Evolutionary conservation across 2,329 filamentous ascomycete genomes (phyloP), one percentile per base, ranked within the genome.

Genomic region (Sordariomycetes sp.): DNA sequence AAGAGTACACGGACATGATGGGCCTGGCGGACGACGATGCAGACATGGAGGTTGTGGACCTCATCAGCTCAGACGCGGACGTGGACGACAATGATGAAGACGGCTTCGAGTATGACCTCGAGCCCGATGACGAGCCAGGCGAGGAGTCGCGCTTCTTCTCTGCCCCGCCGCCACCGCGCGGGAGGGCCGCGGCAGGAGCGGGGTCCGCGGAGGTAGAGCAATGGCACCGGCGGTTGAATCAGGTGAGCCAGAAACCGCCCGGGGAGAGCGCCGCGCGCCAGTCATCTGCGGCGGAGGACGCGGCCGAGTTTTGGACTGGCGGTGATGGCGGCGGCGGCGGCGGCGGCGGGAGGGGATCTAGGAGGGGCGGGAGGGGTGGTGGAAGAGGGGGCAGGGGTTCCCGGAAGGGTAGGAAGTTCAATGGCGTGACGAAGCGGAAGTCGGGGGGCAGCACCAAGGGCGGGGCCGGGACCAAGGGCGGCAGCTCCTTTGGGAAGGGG

Each of bases 1-100:
- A 64, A 0, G 69, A 72, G 45, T 84, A 81, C 62, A 67, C 69
- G 35, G 73, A 77, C 52, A 79, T 81, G 64, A 77, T 77, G 71
- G 70, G 70, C n/a, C 61, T 61, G 7, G 55, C 24, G 39, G 59
- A 54, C 35, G 58, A 61, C 24, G 57, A 60, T 55, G 56, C 36
- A 55, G 62, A 54, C 62, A 67, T 50, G 67, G 74, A 77, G 24
- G 67, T 82, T 32, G 79, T 84, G 32, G 77, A 84, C 61, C 70
- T 85, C 25, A 75, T 82, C 60, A 77, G 75, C 62, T 75, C 73
- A 2, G 74, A 68, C 36, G 67, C 65, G n/a, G 65, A 66, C 15
- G 65, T 39, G 24, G 51, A 68, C n/a, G 64, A 63, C 36, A 61
- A 63, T 15, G 56, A 59, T 42, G n/a, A n/a, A 3, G 28, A 32